Conservation (phyloP, 140 eudicot species). For the Anethum foeniculum region DNA sequence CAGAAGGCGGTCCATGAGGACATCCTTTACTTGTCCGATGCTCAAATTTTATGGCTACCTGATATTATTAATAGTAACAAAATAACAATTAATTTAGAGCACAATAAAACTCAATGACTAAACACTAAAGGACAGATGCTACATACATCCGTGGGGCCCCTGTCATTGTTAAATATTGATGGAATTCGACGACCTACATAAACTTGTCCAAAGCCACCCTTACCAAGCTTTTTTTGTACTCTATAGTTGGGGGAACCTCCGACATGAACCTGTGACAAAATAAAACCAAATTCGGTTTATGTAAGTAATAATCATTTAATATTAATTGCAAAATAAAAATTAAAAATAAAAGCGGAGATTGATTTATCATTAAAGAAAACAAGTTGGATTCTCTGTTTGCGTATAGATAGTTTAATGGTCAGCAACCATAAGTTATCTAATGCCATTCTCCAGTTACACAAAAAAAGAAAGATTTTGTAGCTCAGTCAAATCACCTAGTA, state of each 20-base stretch:
- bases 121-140: background rate
- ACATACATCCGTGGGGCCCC: slow-evolving; percentile 13
- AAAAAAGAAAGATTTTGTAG: background rate
- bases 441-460: background rate
- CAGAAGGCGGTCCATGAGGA: slow-evolving; percentile 69
- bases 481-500: background rate
- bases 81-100: background rate
- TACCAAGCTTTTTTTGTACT: slow-evolving; percentile 76
- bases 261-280: slow-evolving; percentile 54
- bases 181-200: slow-evolving; percentile 69
- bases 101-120: background rate
- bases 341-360: background rate
- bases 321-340: background rate
- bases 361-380: background rate
- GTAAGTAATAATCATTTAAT: background rate
- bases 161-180: slow-evolving; percentile 11
- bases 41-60: slow-evolving; percentile 88
- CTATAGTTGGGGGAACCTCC: slow-evolving; percentile 66
- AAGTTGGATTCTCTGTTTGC: background rate
- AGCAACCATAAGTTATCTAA: background rate
- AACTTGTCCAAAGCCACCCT: slow-evolving; percentile 89
- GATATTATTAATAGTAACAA: background rate
- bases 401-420: background rate
- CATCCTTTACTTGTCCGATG: slow-evolving; percentile 81
- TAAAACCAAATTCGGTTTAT: slow-evolving; percentile 7